phyloP scores from a whole-genome alignment of 169 alveolate species.

The Plasmodium yoelii region DNA sequence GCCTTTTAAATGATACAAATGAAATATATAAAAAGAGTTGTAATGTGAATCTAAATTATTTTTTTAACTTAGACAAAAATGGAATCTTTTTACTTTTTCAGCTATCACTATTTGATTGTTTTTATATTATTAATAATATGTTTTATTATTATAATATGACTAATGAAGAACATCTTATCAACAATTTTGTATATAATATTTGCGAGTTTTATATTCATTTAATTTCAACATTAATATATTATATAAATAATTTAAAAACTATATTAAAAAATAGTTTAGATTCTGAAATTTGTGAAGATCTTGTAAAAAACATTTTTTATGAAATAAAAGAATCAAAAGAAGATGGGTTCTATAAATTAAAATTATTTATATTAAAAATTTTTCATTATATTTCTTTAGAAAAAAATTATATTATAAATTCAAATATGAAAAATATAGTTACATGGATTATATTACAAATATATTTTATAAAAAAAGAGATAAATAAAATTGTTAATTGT shows the following conservation, averaged over 20 bases:
- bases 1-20: no score
- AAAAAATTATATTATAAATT: not conserved
- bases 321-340: not conserved
- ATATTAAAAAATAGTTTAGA: not conserved
- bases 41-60: conserved; percentile 1
- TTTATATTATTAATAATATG: conserved; percentile 13
- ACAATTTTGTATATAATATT: conserved; percentile 21
- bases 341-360: no score
- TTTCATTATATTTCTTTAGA: no score
- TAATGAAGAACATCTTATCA: not conserved
- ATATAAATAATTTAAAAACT: conserved; percentile 6
- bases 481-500: not conserved
- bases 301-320: conserved; percentile 1
- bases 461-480: conserved; percentile 39
- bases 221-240: conserved; percentile 4
- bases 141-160: conserved; percentile 13
- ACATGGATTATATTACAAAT: conserved; percentile 50
- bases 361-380: no score
- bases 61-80: conserved; percentile 36
- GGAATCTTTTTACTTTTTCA: conserved; percentile 58
- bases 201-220: conserved; percentile 46
- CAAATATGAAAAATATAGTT: not conserved
- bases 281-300: not conserved
- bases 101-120: conserved; percentile 16
- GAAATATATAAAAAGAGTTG: no score